Percentiles rank a stretch among this genome's conserved stretches.
Conservation (phyloP, 805 yeast species). For the Nakazawaea holstii region DNA sequence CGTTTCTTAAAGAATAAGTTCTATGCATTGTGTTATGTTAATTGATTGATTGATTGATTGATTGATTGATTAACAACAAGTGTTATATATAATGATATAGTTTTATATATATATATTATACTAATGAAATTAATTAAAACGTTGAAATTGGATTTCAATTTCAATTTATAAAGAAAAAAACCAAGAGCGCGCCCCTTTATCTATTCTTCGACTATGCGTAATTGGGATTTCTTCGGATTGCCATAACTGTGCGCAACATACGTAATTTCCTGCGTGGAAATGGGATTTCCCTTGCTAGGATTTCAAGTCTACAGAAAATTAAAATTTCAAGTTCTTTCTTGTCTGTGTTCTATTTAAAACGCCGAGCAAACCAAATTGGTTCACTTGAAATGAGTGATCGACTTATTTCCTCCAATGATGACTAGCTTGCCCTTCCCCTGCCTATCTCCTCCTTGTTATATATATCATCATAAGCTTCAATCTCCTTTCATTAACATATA, state of each 20-base stretch:
- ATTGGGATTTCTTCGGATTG: constrained; percentile 1
- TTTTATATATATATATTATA: background rate
- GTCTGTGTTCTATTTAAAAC: too few relatives aligned
- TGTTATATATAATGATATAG: background rate
- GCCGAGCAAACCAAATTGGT: too few relatives aligned
- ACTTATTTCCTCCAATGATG: too few relatives aligned
- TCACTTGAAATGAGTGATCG: background rate
- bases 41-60: constrained; percentile 10
- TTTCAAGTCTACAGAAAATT: background rate
- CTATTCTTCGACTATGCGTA: background rate
- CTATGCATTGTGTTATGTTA: constrained; percentile 55
- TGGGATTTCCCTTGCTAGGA: background rate
- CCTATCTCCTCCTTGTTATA: too few relatives aligned
- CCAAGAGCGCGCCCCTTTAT: background rate
- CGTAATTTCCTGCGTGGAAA: background rate
- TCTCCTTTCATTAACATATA: too few relatives aligned
- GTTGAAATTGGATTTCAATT: background rate
- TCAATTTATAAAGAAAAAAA: background rate
- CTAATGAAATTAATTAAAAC: background rate
- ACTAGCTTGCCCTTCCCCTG: too few relatives aligned
- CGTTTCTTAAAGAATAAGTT: constrained; percentile 75
- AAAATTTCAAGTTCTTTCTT: too few relatives aligned
- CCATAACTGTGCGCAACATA: background rate
- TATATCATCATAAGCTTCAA: too few relatives aligned
- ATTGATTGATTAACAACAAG: background rate